These are phyloP conservation scores for Auxenochlorella protothecoides DNA, from an alignment of 139 green algal species.

Conservation along the genomic window DNA sequence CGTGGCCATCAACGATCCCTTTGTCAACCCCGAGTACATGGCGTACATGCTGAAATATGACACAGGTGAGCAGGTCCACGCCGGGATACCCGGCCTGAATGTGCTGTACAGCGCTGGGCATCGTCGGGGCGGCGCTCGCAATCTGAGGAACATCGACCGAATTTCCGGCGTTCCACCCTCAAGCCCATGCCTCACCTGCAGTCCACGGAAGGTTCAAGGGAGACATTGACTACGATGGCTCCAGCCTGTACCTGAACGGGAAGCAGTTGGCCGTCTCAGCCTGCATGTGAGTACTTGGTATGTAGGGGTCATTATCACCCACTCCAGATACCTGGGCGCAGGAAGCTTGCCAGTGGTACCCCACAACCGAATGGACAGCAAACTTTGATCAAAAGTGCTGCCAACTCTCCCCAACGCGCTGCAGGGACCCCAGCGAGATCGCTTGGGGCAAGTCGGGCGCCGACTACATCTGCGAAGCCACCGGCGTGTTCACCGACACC, in stretches of 20 bases:
- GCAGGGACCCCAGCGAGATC: slow-evolving; percentile 62
- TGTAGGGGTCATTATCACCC: not conserved
- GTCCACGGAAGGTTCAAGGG: slow-evolving; percentile 23
- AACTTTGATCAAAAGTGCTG: no score
- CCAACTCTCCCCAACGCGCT: not conserved
- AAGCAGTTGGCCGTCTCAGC: slow-evolving; percentile 10
- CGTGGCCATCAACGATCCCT: slow-evolving; percentile 77
- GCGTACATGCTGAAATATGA: slow-evolving; percentile 22
- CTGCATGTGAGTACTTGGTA: not conserved
- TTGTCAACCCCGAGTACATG: slow-evolving; percentile 44
- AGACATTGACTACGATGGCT: slow-evolving; percentile 15
- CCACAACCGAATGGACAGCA: no score
- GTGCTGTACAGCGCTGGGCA: no score
- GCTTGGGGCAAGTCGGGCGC: slow-evolving; percentile 64
- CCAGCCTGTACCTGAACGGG: slow-evolving; percentile 14
- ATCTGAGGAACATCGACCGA: no score
- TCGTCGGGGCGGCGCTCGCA: no score
- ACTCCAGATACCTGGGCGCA: no score
- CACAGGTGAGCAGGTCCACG: not conserved
- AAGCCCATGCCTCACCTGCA: slow-evolving; percentile 24
- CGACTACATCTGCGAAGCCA: slow-evolving; percentile 81
- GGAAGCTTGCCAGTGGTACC: no score
- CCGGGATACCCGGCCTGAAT: no score
- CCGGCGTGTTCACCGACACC: slow-evolving; percentile 84
- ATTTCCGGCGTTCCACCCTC: no score